Evolutionary conservation across 441 rosid genomes (phyloP).

Genomic region (Monsonia emarginata): DNA sequence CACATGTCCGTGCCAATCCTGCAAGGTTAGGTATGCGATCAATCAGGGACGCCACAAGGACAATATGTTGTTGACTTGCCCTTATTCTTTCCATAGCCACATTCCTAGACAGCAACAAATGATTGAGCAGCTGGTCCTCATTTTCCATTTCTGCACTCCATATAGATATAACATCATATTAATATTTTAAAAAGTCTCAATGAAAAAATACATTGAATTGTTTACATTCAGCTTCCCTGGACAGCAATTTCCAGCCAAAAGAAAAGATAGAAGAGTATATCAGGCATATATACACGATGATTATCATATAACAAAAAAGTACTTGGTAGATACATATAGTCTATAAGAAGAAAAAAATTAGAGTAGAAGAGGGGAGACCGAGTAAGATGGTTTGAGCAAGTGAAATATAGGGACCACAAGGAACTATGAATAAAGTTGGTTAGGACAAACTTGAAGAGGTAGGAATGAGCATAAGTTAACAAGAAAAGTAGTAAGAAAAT

Average conservation of each 20-base stretch:
- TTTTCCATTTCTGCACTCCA: slow-evolving; percentile 64
- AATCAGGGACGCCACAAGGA: slow-evolving; percentile 78
- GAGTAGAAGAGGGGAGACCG: background rate
- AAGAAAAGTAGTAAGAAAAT: background rate
- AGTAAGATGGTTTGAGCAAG: background rate
- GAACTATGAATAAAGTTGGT: background rate
- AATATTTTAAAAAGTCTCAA: background rate
- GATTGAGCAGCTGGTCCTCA: slow-evolving; percentile 68
- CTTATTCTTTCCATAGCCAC: slow-evolving; percentile 45
- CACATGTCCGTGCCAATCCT: slow-evolving; percentile 89
- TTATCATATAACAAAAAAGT: too few species aligned
- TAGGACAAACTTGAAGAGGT: too few species aligned
- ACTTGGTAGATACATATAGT: too few species aligned
- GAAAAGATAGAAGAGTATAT: background rate
- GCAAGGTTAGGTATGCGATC: slow-evolving; percentile 97
- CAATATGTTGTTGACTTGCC: slow-evolving; percentile 61
- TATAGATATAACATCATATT: slow-evolving; percentile 8
- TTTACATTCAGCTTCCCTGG: background rate
- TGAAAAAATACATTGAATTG: background rate
- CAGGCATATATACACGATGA: background rate
- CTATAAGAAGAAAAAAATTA: too few species aligned
- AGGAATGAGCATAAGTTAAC: background rate
- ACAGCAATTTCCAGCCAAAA: background rate
- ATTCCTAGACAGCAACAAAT: slow-evolving; percentile 59
- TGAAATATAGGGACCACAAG: background rate